Base-by-base conservation (phyloP, 129 eudicot genomes). In the Heracleum sosnowskyi region DNA sequence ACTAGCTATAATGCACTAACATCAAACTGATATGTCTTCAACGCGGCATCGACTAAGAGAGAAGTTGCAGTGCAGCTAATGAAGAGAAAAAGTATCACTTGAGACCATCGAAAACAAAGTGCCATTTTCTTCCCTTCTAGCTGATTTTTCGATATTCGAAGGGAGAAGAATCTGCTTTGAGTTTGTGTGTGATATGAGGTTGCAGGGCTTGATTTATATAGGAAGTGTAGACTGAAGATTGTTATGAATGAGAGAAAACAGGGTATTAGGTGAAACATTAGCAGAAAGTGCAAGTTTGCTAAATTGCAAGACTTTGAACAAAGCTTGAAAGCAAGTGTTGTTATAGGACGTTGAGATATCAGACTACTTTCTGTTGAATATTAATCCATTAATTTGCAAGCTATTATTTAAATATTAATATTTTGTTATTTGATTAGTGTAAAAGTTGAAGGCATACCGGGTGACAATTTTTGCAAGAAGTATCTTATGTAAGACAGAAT, bases 21-120 rank as follows among this genome's bases (percentile, higher is more conserved):
- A 87, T 87, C 79, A 44, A 87, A 87, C 75, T 87, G 82, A 76
- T 87, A 87, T 68, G 79, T 84, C 82, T 87, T 87, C 82, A 81
- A 76, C 4, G 87, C 90, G 29, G 90, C 88, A n/a, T 81, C 79
- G 9, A 47, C 82, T 4, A 45, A 45, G 24, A 37, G 40, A 72
- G 41, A 72, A 55, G 31, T 53, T 33, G 75, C 26, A 5, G 10
- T 46, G 55, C 26, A 72, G 57, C 37, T 64, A 0, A 72, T 26
- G 55, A 33, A 51, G 72, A 72, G 29, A 53, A 79, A 37, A 18
- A 79, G 77, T 35, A 37, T 16, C 40, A 57, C 40, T n/a, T 53
- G 70, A 11, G 72, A 39, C 82, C 45, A 49, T 17, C 72, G 28
- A 72, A 20, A 73, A 51, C 42, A 26, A 0, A 46, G 15, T 11